phyloP scores from a whole-genome alignment of 2,329 filamentous ascomycete genomes.

The Thielaviopsis ethacetica region DNA sequence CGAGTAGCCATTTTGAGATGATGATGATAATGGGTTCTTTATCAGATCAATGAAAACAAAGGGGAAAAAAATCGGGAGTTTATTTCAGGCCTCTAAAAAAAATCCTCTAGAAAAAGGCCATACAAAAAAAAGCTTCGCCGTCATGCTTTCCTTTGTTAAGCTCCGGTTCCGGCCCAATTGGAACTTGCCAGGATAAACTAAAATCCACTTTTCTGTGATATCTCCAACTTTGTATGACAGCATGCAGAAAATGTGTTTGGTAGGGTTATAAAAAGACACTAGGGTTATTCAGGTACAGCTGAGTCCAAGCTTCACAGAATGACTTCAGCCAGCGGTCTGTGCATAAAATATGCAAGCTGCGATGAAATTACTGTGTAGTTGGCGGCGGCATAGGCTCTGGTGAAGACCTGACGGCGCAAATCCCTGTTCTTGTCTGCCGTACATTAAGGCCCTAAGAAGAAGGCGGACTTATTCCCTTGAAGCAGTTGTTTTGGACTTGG shows the following conservation, averaged over 20 bases:
- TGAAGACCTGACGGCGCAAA: not conserved
- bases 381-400: too few relatives aligned
- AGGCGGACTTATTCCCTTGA: not conserved
- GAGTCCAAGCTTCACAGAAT: not conserved
- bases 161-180: not conserved
- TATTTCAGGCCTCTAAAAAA: not conserved
- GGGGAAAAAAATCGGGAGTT: not conserved
- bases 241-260: not conserved
- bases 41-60: not conserved
- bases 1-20: constrained; percentile 39
- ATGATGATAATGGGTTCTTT: not conserved
- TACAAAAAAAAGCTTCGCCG: not conserved
- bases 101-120: too few relatives aligned
- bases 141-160: not conserved
- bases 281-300: not conserved
- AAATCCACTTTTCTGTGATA: not conserved
- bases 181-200: not conserved
- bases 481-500: not conserved
- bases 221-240: not conserved
- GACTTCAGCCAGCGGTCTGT: not conserved
- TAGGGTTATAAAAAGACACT: not conserved
- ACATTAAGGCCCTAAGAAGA: not conserved
- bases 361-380: too few relatives aligned
- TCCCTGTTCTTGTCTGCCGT: not conserved
- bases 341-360: not conserved